phyloP scores from a whole-genome alignment of 2,329 filamentous ascomycete genomes.

The Diaporthe citriasiana region DNA sequence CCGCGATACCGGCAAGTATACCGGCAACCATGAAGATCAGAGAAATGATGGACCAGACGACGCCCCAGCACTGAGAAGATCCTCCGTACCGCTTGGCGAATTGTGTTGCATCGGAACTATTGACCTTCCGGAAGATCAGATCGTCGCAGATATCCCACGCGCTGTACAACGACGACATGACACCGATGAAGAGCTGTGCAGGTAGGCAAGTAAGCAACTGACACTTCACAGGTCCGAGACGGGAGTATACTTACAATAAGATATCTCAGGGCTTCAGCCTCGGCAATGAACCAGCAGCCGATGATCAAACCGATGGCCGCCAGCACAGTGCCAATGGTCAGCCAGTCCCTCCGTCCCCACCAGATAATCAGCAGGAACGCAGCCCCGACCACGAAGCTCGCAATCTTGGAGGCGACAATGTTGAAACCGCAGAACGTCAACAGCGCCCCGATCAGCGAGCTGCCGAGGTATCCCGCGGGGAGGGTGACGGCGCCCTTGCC shows the following conservation, averaged over 20 bases:
- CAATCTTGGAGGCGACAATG: constrained; percentile 85
- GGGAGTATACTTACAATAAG: constrained; percentile 67
- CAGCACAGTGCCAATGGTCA: constrained; percentile 79
- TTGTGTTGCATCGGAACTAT: constrained; percentile 83
- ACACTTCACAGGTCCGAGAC: not conserved
- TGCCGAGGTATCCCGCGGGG: constrained; percentile 84
- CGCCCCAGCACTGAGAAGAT: constrained; percentile 84
- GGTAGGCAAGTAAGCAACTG: constrained; percentile 9
- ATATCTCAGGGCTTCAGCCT: constrained; percentile 80
- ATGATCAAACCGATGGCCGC: constrained; percentile 79
- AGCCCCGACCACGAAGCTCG: constrained; percentile 78
- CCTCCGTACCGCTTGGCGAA: constrained; percentile 85
- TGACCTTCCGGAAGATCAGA: constrained; percentile 83
- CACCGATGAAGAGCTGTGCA: constrained; percentile 81
- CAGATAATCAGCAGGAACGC: constrained; percentile 85
- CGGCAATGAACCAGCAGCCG: constrained; percentile 84
- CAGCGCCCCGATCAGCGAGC: constrained; percentile 81
- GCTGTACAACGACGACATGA: constrained; percentile 85
- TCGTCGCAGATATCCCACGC: constrained; percentile 91
- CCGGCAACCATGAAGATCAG: constrained; percentile 78
- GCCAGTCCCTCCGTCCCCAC: constrained; percentile 82
- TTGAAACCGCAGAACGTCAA: constrained; percentile 86
- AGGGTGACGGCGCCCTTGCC: constrained; percentile 79
- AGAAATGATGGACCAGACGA: constrained; percentile 83
- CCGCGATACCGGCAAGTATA: constrained; percentile 82